These are phyloP conservation scores for Aureobasidium musti DNA, from an alignment of 2,329 filamentous ascomycete species.

Conservation along the genomic window DNA sequence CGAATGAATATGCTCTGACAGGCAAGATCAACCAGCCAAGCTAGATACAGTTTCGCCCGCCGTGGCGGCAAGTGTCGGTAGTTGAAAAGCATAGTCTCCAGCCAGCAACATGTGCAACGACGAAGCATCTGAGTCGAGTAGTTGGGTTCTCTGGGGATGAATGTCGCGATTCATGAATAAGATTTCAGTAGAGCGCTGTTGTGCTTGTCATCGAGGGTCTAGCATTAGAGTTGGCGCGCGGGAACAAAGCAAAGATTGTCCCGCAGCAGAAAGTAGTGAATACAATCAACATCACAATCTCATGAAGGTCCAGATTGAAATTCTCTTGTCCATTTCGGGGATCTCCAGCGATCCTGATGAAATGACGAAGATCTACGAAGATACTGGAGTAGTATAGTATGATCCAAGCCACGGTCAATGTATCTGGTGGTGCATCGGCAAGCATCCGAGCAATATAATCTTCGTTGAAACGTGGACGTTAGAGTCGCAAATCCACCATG, in stretches of 20 bases:
- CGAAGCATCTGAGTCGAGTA: neutral
- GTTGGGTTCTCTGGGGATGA: neutral
- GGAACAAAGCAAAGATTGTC: neutral
- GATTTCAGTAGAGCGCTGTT: neutral
- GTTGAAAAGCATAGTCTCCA: neutral
- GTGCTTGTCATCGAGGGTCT: neutral
- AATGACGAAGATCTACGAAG: neutral
- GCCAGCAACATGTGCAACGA: neutral
- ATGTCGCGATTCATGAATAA: constrained; percentile 5
- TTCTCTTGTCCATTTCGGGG: neutral
- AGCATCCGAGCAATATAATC: neutral
- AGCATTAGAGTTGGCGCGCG: constrained; percentile 2
- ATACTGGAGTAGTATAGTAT: neutral
- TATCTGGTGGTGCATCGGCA: neutral
- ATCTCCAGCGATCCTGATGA: neutral
- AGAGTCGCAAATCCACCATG: neutral
- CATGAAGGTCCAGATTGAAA: neutral
- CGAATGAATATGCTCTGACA: neutral
- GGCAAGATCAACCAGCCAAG: too few species aligned
- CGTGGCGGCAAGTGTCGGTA: neutral
- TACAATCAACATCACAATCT: too few species aligned
- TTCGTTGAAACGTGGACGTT: neutral
- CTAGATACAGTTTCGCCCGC: too few species aligned
- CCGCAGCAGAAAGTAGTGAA: too few species aligned
- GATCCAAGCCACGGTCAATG: neutral